Evolutionary conservation across 164 flowering plant genomes (phyloP).

Genomic region (Magnolia kwangsiensis): DNA sequence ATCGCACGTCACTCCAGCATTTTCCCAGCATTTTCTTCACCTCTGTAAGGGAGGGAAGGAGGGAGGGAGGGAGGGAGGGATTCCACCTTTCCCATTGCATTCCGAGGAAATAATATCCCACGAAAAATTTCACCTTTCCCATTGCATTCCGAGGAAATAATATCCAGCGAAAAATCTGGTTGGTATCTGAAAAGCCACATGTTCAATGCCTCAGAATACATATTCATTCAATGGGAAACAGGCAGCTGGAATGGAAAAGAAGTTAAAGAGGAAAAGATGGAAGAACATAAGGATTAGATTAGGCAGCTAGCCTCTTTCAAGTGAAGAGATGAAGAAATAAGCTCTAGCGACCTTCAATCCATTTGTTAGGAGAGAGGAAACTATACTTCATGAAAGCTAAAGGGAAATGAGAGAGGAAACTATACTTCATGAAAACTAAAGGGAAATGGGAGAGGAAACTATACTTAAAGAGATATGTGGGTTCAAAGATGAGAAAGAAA

Average conservation of each 20-base stretch:
- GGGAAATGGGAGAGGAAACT: neutral
- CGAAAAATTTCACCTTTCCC: conserved; percentile 97
- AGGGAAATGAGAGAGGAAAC: neutral
- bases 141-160: conserved; percentile 90
- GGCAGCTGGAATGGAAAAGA: neutral
- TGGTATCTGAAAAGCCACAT: conserved; percentile 52
- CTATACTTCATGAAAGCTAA: neutral
- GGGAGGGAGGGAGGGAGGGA: no score
- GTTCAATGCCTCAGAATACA: neutral
- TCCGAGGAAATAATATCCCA: no score
- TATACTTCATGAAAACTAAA: neutral
- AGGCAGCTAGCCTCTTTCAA: neutral
- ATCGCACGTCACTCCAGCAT: no score
- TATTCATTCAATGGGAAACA: neutral
- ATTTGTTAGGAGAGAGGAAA: neutral
- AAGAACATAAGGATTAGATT: neutral
- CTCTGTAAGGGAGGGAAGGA: no score
- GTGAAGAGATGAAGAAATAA: neutral
- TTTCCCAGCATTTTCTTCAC: no score
- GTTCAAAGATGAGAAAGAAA: no score
- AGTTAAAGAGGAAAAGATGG: neutral
- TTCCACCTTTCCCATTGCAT: no score
- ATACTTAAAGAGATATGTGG: no score
- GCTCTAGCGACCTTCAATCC: neutral
- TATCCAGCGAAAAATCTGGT: conserved; percentile 72